A percentile compares a stretch with the other conserved stretches of the same genome.
phyloP scores from a whole-genome alignment of 805 yeast species.

The Metschnikowia amazonensis region DNA sequence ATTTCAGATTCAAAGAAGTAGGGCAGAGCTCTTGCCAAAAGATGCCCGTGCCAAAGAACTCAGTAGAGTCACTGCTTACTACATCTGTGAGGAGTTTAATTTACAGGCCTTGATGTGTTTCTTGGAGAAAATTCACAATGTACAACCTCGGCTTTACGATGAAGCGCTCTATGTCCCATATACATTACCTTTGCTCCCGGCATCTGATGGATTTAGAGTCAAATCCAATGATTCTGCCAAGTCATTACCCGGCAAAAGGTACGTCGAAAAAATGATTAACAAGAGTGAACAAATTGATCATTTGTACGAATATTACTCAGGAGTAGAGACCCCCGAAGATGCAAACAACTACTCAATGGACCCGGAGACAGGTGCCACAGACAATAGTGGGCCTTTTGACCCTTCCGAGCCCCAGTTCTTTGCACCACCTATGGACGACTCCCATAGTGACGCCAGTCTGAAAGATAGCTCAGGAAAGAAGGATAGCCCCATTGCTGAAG shows the following conservation, averaged over 20 bases:
- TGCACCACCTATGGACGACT: constrained; percentile 38
- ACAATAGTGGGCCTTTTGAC: constrained; percentile 60
- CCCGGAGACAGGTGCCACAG: constrained; percentile 39
- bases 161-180: constrained; percentile 93
- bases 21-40: constrained; percentile 57
- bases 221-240: constrained; percentile 60
- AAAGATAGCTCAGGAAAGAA: constrained; percentile 12
- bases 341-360: constrained; percentile 46
- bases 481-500: constrained; percentile 7
- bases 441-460: constrained; percentile 18
- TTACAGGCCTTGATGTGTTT: constrained; percentile 61
- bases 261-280: constrained; percentile 76
- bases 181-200: constrained; percentile 80
- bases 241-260: constrained; percentile 38
- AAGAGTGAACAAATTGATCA: constrained; percentile 84
- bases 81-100: constrained; percentile 79
- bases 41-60: constrained; percentile 59
- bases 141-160: constrained; percentile 82
- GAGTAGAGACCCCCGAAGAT: constrained; percentile 63
- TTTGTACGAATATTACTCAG: constrained; percentile 86
- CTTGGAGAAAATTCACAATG: constrained; percentile 67
- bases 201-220: constrained; percentile 71
- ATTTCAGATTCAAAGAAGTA: constrained; percentile 35
- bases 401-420: constrained; percentile 93
- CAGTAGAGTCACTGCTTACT: constrained; percentile 87